A percentile compares a stretch with the other conserved stretches of the same genome.
phyloP scores from a whole-genome alignment of 805 yeast genomes.

The Tetrapisispora pingtungensis region DNA sequence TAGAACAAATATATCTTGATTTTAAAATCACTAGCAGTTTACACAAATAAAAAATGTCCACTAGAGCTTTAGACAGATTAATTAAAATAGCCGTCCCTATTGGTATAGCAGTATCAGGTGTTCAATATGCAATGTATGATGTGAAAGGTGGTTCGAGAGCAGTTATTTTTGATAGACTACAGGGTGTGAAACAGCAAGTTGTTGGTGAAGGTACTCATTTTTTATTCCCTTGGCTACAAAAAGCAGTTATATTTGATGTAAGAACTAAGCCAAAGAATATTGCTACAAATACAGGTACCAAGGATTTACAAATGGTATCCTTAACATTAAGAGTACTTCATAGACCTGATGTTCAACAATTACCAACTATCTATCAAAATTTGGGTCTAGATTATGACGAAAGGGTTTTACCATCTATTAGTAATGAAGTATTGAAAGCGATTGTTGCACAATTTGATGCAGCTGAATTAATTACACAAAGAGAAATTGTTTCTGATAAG shows the following conservation, averaged over 20 bases:
- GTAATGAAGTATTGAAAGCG: conserved; percentile 81
- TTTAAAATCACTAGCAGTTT: too few species aligned
- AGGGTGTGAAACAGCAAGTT: conserved; percentile 81
- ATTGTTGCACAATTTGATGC: conserved; percentile 93
- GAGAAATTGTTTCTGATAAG: conserved; percentile 86
- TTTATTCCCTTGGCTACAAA: conserved; percentile 90
- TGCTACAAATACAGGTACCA: conserved; percentile 91
- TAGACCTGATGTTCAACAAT: conserved; percentile 76
- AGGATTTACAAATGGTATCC: conserved; percentile 92
- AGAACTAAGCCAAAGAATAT: conserved; percentile 92
- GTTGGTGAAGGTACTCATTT: conserved; percentile 97
- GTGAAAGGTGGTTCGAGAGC: conserved; percentile 96
- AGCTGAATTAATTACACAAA: conserved; percentile 92
- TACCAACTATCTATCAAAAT: conserved; percentile 83
- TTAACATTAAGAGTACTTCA: conserved; percentile 87
- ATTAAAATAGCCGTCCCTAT: conserved; percentile 54
- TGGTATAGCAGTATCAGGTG: conserved; percentile 59
- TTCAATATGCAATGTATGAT: conserved; percentile 81
- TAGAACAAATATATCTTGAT: too few species aligned
- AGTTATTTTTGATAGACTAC: conserved; percentile 83
- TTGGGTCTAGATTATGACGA: conserved; percentile 93
- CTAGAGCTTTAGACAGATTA: conserved; percentile 21
- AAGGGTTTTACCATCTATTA: conserved; percentile 84
- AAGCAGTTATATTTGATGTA: conserved; percentile 82
- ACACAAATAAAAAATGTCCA: conserved; percentile 5